Base-by-base conservation (phyloP, 495 filamentous ascomycete genomes). In the Hypoxylon rickii region DNA sequence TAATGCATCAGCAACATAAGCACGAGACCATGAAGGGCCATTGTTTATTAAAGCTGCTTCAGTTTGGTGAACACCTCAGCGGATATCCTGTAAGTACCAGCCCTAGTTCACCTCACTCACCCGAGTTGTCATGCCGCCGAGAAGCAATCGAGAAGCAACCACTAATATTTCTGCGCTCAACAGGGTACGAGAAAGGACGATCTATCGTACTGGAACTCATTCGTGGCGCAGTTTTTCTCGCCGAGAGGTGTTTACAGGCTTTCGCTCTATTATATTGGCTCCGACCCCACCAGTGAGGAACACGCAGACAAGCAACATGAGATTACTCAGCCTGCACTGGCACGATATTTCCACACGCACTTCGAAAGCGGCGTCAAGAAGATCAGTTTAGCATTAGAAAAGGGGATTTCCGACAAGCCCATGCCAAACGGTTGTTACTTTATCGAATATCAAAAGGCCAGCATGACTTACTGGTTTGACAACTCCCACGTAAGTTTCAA, bases 321-420 rank as follows among this genome's bases (percentile, higher is more conserved):
- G 59, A 88, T 96, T 36, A 78, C 84, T 2, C 86, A 83, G 22
- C 79, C 89, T 6, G 85, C 87, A 1, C 70, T 96, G 15, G 79
- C 92, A 12, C 84, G 90, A 41, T 96, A 89, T 60, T 95, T 93
- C 67, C 75, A 85, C 42, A 89, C 86, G 0, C 87, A 92, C 57
- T 95, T 89, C 61, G 84, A 86, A n/a, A 92, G 88, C 48, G 89
- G 90, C 3, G 84, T 96, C 31, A 81, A 79, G 40, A 84, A 80
- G 16, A 89, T 96, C 42, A 89, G 94, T 65, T 80, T 96, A 75
- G 78, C 88, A 13, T 74, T 91, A 42, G 82, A 85, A 48, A 79
- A 75, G 51, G 78, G 82, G 3, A 73, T 70, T 0, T 66, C 59
- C 1, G 87, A 92, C 51, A 77, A 73, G 16, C 72, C 81, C 20